A percentile compares a stretch with the other conserved stretches of the same genome.
These are phyloP conservation scores for Myxozyma nipponensis DNA, from an alignment of 805 yeast species.

Conservation along the genomic window DNA sequence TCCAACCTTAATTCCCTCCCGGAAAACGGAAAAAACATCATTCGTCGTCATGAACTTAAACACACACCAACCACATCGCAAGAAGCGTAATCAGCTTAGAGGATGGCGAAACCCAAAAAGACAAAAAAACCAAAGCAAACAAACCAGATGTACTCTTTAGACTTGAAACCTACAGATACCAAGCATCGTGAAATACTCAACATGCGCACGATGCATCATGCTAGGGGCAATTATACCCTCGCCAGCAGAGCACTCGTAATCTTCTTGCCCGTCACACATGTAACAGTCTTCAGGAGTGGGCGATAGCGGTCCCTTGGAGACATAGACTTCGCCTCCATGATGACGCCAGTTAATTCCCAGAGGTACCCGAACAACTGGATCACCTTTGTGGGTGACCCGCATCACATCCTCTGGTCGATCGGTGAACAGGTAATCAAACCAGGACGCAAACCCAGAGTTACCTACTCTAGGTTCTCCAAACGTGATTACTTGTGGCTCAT, in stretches of 20 bases:
- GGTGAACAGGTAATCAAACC: slow-evolving; percentile 43
- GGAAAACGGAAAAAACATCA: no score
- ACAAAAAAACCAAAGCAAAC: background rate
- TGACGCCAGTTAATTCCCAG: slow-evolving; percentile 21
- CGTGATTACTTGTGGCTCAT: slow-evolving; percentile 52
- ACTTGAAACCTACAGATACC: slow-evolving; percentile 24
- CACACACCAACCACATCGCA: no score
- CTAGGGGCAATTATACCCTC: slow-evolving; percentile 16
- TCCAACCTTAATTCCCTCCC: no score
- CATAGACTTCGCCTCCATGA: slow-evolving; percentile 22
- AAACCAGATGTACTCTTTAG: background rate
- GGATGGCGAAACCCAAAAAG: no score
- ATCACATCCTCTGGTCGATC: slow-evolving; percentile 1
- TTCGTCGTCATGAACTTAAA: no score
- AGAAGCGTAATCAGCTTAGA: no score
- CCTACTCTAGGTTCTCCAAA: slow-evolving; percentile 68
- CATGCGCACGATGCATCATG: slow-evolving; percentile 18
- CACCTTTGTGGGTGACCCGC: slow-evolving; percentile 28
- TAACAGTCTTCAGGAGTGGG: slow-evolving; percentile 22
- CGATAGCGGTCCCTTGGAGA: slow-evolving; percentile 26
- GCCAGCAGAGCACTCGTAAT: slow-evolving; percentile 25
- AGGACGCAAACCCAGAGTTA: slow-evolving; percentile 47
- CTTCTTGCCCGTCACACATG: slow-evolving; percentile 28
- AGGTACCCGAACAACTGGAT: slow-evolving; percentile 29
- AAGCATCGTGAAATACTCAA: slow-evolving; percentile 24